A percentile compares a stretch with the other conserved stretches of the same genome.
These are phyloP conservation scores for Rhizopogon rudus DNA, from an alignment of 768 basidiomycete genomes.

Conservation along the genomic window DNA sequence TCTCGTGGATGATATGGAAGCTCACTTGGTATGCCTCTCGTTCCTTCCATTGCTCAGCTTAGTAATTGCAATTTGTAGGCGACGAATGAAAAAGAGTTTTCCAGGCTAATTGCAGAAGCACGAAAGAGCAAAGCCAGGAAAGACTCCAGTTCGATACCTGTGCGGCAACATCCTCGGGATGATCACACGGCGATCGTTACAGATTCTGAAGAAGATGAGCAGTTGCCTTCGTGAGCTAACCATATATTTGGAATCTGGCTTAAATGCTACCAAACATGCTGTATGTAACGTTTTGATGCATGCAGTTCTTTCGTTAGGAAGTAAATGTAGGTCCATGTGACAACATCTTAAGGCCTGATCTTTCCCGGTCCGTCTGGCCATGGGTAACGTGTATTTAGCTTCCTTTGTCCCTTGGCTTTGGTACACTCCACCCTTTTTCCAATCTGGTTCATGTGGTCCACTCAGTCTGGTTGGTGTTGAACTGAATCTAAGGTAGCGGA, in stretches of 20 bases:
- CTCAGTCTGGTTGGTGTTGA: not conserved
- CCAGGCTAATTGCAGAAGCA: conserved; percentile 28
- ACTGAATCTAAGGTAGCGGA: too few relatives aligned
- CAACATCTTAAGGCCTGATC: not conserved
- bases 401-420: not conserved
- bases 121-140: conserved; percentile 29
- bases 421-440: not conserved
- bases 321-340: not conserved
- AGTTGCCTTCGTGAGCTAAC: not conserved
- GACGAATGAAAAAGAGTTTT: conserved; percentile 29
- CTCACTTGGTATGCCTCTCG: conserved; percentile 34
- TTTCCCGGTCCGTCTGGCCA: not conserved
- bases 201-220: conserved; percentile 32
- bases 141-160: not conserved
- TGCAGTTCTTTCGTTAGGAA: not conserved
- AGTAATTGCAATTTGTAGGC: conserved; percentile 4
- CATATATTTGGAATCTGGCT: not conserved
- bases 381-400: not conserved
- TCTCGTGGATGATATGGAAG: conserved; percentile 32
- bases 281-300: not conserved
- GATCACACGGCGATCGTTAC: conserved; percentile 25
- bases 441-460: not conserved
- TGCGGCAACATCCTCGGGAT: not conserved
- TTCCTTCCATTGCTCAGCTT: not conserved
- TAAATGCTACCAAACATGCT: not conserved